phyloP scores from a whole-genome alignment of 1,284 basidiomycete genomes.

The Naganishia liquefaciens region DNA sequence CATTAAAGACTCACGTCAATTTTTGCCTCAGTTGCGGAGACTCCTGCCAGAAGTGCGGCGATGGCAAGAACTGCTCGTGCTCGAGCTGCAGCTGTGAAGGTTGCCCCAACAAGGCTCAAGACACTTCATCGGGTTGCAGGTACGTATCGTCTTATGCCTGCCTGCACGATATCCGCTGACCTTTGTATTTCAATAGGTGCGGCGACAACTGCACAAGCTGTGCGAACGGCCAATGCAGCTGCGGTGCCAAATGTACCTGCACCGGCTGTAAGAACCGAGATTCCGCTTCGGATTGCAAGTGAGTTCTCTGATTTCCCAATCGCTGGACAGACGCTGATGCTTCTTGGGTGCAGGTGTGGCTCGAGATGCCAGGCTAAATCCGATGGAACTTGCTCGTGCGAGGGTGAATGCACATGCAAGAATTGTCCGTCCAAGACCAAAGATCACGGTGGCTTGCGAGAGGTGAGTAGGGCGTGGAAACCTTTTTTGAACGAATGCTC shows the following conservation, averaged over 20 bases:
- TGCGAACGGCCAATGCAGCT: conserved; percentile 13
- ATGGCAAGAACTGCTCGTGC: conserved; percentile 18
- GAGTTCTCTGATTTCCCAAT: not conserved
- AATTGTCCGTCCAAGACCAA: conserved; percentile 26
- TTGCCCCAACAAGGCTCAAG: conserved; percentile 15
- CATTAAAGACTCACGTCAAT: not conserved
- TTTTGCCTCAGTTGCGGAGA: conserved; percentile 9
- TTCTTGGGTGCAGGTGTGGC: conserved; percentile 7
- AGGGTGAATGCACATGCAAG: conserved; percentile 18
- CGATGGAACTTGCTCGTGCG: conserved; percentile 19
- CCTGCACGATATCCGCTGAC: not conserved
- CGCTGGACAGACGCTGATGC: not conserved
- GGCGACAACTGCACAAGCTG: conserved; percentile 22
- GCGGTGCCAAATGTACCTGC: conserved; percentile 15
- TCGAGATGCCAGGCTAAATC: conserved; percentile 26
- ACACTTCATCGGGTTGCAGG: conserved; percentile 21
- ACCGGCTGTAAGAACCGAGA: conserved; percentile 20
- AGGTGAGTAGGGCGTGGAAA: not conserved
- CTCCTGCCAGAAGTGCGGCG: conserved; percentile 17
- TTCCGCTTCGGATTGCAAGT: conserved; percentile 15
- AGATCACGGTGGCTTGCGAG: conserved; percentile 7
- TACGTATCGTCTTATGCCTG: not conserved
- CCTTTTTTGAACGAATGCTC: not conserved
- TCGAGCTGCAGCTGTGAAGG: conserved; percentile 3
- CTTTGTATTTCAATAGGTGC: conserved; percentile 1